These are phyloP conservation scores for Colletotrichum salicis DNA, from an alignment of 2,329 filamentous ascomycete genomes.

Conservation along the genomic window DNA sequence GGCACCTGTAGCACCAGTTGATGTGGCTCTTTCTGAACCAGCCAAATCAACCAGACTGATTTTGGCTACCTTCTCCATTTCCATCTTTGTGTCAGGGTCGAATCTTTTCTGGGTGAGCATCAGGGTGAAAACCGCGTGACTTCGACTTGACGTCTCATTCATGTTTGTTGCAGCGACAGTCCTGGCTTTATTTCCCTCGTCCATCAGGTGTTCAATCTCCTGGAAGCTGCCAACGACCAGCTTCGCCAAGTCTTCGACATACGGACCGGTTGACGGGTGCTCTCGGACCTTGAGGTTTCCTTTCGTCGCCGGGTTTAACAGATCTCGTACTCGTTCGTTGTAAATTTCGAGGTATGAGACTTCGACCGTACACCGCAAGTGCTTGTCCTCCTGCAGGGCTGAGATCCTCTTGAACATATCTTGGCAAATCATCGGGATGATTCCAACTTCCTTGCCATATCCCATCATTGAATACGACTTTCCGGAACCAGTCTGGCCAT, in stretches of 20 bases:
- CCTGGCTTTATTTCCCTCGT: constrained; percentile 98
- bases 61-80: constrained; percentile 96
- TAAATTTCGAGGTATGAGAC: constrained; percentile 99
- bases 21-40: constrained; percentile 96
- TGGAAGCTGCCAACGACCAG: constrained; percentile 91
- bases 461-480: constrained; percentile 99
- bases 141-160: constrained; percentile 99
- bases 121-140: constrained; percentile 96
- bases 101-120: constrained; percentile 94
- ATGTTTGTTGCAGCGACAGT: constrained; percentile 99
- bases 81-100: constrained; percentile 94
- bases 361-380: constrained; percentile 89
- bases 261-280: constrained; percentile 96
- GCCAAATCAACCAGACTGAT: constrained; percentile 98
- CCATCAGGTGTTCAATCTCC: constrained; percentile 98
- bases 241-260: constrained; percentile 97
- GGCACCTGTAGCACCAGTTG: constrained; percentile 94
- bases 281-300: constrained; percentile 97
- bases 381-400: constrained; percentile 75
- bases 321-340: constrained; percentile 95
- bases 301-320: constrained; percentile 94
- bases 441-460: constrained; percentile 93
- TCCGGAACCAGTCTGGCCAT: constrained; percentile 97
- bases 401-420: constrained; percentile 95
- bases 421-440: constrained; percentile 96